These are phyloP conservation scores for Tetracladium setigerum DNA, from an alignment of 495 filamentous ascomycete species.

Conservation along the genomic window DNA sequence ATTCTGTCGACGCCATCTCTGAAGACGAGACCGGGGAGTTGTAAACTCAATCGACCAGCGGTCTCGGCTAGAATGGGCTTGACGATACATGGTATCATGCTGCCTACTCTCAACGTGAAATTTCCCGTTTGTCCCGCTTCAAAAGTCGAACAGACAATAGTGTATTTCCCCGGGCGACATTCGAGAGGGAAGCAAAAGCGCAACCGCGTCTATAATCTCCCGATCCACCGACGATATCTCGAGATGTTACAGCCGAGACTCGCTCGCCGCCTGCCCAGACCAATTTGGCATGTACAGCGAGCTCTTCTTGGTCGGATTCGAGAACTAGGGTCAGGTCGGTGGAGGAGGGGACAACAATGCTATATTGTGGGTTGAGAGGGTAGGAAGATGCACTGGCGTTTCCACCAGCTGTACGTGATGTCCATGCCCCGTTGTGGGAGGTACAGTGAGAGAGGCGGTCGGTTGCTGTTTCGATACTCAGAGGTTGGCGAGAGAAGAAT, in stretches of 20 bases:
- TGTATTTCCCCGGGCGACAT: conserved; percentile 67
- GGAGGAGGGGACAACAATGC: conserved; percentile 45
- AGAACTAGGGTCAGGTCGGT: conserved; percentile 65
- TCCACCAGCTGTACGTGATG: conserved; percentile 70
- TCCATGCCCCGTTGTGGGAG: conserved; percentile 61
- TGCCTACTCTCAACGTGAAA: conserved; percentile 68
- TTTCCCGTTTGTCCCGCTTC: conserved; percentile 64
- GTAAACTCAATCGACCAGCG: conserved; percentile 56
- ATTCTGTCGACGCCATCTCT: conserved; percentile 42
- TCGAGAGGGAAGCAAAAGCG: conserved; percentile 53
- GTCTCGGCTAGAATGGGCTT: conserved; percentile 53
- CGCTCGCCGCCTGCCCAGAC: conserved; percentile 69
- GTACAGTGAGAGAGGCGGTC: conserved; percentile 48
- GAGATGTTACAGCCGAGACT: conserved; percentile 54
- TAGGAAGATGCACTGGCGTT: conserved; percentile 70
- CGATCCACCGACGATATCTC: conserved; percentile 72
- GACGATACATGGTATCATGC: conserved; percentile 45
- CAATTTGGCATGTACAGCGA: conserved; percentile 78
- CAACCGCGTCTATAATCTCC: conserved; percentile 80
- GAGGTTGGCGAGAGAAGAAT: conserved; percentile 56
- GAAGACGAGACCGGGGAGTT: conserved; percentile 42
- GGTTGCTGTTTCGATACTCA: conserved; percentile 51
- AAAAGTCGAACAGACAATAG: conserved; percentile 81
- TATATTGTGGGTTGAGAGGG: conserved; percentile 78
- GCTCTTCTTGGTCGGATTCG: conserved; percentile 44